Conservation (phyloP, 345 rosid genomes). For the Camelina neglecta region DNA sequence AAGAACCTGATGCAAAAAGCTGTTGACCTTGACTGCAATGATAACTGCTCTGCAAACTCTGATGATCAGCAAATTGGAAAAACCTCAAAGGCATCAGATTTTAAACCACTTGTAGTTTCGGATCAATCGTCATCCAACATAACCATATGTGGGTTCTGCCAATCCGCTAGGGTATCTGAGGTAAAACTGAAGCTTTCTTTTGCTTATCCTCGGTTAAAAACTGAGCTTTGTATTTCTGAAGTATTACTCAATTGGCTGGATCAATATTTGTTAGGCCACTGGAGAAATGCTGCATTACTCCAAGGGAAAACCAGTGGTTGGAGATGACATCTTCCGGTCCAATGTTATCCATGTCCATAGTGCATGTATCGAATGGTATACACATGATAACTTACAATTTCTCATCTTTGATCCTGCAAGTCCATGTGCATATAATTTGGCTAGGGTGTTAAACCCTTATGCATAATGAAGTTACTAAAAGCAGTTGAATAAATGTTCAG, state of each 20-base stretch:
- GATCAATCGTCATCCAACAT: constrained; percentile 29
- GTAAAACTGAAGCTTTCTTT: constrained; percentile 42
- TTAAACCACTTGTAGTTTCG: constrained; percentile 29
- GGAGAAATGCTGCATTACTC: constrained; percentile 77
- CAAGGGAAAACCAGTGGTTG: constrained; percentile 57
- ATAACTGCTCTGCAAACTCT: constrained; percentile 30
- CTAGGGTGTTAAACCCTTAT: neutral
- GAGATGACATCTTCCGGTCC: constrained; percentile 50
- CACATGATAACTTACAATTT: neutral
- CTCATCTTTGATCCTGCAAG: constrained; percentile 16
- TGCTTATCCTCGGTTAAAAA: neutral
- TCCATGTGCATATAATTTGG: neutral
- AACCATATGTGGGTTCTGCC: constrained; percentile 76
- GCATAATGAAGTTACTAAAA: neutral
- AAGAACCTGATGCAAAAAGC: constrained; percentile 50
- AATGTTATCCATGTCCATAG: constrained; percentile 74
- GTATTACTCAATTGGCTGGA: neutral
- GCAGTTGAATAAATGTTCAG: constrained; percentile 46
- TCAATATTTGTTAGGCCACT: constrained; percentile 51
- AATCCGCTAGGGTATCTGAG: constrained; percentile 58
- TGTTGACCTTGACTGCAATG: constrained; percentile 17
- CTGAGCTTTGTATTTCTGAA: neutral
- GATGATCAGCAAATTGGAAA: constrained; percentile 37
- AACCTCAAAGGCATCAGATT: constrained; percentile 25
- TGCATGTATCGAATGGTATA: constrained; percentile 82